Evolutionary conservation across 2,329 filamentous ascomycete species (phyloP).

Genomic region (Pseudopithomyces chartarum): DNA sequence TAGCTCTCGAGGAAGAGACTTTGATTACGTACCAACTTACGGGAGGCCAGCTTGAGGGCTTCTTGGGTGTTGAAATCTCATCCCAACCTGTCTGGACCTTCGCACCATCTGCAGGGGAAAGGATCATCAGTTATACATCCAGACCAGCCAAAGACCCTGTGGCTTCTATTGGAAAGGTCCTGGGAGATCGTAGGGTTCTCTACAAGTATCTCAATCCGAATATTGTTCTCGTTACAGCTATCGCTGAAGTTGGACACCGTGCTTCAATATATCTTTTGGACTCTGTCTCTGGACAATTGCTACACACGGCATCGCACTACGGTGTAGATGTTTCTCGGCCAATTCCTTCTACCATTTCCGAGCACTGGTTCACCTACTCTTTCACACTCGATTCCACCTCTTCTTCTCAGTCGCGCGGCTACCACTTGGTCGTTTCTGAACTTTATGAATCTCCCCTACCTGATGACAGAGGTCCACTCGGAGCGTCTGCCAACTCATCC

Average conservation of each 20-base stretch:
- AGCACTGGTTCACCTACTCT: conserved; percentile 95
- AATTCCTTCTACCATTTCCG: conserved; percentile 78
- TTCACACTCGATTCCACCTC: conserved; percentile 62
- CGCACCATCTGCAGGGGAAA: conserved; percentile 66
- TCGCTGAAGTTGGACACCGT: conserved; percentile 62
- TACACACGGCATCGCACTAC: conserved; percentile 72
- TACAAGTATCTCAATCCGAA: conserved; percentile 98
- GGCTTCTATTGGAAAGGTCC: conserved; percentile 91
- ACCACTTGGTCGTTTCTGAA: conserved; percentile 84
- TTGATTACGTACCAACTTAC: conserved; percentile 39
- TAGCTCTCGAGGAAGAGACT: conserved; percentile 23
- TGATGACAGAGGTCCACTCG: conserved; percentile 84
- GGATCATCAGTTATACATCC: conserved; percentile 69
- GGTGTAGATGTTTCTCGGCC: conserved; percentile 76
- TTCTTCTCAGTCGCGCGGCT: conserved; percentile 70
- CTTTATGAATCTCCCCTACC: conserved; percentile 84
- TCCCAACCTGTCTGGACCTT: conserved; percentile 70
- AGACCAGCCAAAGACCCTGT: conserved; percentile 80
- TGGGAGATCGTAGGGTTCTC: conserved; percentile 88
- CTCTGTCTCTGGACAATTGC: conserved; percentile 79
- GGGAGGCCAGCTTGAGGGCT: conserved; percentile 41
- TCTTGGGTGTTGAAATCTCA: conserved; percentile 24
- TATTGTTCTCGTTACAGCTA: conserved; percentile 74
- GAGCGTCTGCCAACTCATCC: conserved; percentile 73
- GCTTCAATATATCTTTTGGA: conserved; percentile 82